phyloP scores from a whole-genome alignment of 345 rosid species.

The Brassica rapa region DNA sequence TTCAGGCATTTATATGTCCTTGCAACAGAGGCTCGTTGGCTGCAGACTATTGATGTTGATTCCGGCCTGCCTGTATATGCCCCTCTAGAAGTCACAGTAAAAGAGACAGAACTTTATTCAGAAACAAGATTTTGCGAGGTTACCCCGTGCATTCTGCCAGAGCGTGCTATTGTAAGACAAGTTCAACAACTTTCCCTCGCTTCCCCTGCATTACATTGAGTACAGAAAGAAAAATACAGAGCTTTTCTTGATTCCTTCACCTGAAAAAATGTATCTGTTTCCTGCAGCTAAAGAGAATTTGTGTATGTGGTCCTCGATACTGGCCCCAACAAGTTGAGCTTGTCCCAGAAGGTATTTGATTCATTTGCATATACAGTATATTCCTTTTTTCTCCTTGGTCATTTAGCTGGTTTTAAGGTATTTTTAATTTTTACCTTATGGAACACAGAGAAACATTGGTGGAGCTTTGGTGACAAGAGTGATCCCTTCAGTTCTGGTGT shows the following conservation, averaged over 20 bases:
- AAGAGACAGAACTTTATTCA: conserved; percentile 81
- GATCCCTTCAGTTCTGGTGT: conserved; percentile 85
- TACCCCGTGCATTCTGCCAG: conserved; percentile 94
- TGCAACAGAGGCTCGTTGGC: conserved; percentile 95
- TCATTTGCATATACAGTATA: background rate
- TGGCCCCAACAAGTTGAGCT: conserved; percentile 93
- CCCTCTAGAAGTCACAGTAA: conserved; percentile 80
- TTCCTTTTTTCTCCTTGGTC: background rate
- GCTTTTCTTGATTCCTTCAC: conserved; percentile 17
- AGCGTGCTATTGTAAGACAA: conserved; percentile 84
- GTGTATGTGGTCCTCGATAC: conserved; percentile 94
- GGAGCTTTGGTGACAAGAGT: conserved; percentile 69
- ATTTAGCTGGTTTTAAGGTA: background rate
- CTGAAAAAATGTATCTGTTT: conserved; percentile 32
- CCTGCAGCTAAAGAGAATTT: conserved; percentile 75
- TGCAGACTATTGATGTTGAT: conserved; percentile 96
- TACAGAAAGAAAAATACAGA: background rate
- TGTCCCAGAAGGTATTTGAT: conserved; percentile 70
- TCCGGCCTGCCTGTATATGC: conserved; percentile 91
- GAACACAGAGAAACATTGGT: conserved; percentile 78
- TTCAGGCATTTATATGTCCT: conserved; percentile 96
- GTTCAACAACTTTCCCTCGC: conserved; percentile 10
- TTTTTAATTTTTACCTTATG: conserved; percentile 14
- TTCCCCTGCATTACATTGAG: conserved; percentile 13
- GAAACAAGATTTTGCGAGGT: conserved; percentile 88